These are phyloP conservation scores for Umbelopsis vinacea DNA, from an alignment of 192 early-diverging fungal genomes.

Conservation along the genomic window DNA sequence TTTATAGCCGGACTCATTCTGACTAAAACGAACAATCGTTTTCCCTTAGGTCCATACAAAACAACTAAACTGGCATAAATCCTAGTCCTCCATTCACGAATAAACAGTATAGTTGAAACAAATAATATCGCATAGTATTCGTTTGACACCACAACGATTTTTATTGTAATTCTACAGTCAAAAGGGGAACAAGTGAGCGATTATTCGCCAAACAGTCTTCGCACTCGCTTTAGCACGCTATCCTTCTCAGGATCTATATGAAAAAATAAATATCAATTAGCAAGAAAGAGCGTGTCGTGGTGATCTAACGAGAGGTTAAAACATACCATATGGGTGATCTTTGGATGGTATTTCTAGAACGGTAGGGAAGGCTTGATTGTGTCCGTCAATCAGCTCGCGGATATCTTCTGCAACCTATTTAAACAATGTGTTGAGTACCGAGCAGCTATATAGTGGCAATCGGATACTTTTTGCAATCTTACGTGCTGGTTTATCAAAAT, in stretches of 20 bases:
- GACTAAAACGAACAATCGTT: not conserved
- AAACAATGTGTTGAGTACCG: not conserved
- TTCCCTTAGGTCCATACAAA: constrained; percentile 5
- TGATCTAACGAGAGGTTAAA: not conserved
- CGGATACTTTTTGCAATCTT: constrained; percentile 20
- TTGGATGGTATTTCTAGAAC: constrained; percentile 99
- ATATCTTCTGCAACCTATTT: constrained; percentile 90
- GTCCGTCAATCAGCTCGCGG: constrained; percentile 85
- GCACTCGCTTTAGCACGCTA: constrained; percentile 83
- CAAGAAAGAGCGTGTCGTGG: not conserved
- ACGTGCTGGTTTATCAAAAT: constrained; percentile 98
- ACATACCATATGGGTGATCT: constrained; percentile 94
- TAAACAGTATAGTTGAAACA: not conserved
- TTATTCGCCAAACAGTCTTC: constrained; percentile 82
- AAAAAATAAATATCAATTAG: constrained; percentile 23
- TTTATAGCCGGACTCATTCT: too few species aligned
- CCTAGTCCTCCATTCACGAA: not conserved
- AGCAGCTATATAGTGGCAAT: not conserved
- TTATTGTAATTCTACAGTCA: too few species aligned
- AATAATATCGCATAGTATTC: constrained; percentile 50
- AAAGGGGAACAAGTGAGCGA: not conserved
- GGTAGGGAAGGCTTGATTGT: constrained; percentile 93
- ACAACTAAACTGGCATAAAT: not conserved
- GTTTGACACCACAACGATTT: constrained; percentile 56
- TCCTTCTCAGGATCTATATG: constrained; percentile 71